phyloP scores from a whole-genome alignment of 2,329 filamentous ascomycete species.

The Clonostachys solani region DNA sequence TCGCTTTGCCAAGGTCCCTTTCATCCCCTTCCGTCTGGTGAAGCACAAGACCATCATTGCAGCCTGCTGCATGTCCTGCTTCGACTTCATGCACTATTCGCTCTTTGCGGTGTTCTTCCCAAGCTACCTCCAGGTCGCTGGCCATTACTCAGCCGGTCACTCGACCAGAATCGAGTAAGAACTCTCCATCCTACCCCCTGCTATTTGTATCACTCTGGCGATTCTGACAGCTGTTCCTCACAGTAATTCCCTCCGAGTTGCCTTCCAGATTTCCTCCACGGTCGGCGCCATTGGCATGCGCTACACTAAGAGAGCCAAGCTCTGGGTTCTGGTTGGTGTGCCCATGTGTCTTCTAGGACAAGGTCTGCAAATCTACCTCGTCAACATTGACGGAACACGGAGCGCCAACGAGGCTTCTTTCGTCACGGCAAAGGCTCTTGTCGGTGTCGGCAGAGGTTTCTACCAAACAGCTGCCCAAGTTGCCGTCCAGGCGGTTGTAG shows the following conservation, averaged over 20 bases:
- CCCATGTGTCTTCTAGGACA: slow-evolving; percentile 26
- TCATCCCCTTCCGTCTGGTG: slow-evolving; percentile 30
- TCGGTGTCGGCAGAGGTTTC: slow-evolving; percentile 27
- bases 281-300: slow-evolving; percentile 26
- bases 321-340: slow-evolving; percentile 21
- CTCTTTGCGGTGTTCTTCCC: slow-evolving; percentile 32
- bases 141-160: slow-evolving; percentile 23
- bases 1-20: slow-evolving; percentile 26
- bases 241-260: slow-evolving; percentile 21
- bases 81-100: slow-evolving; percentile 31
- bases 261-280: slow-evolving; percentile 28
- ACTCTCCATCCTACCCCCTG: not conserved
- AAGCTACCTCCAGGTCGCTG: slow-evolving; percentile 32
- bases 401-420: slow-evolving; percentile 24
- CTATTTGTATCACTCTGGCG: not conserved
- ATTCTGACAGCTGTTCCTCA: not conserved
- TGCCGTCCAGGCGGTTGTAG: slow-evolving; percentile 25
- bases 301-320: slow-evolving; percentile 25
- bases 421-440: slow-evolving; percentile 23
- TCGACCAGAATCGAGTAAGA: slow-evolving; percentile 29
- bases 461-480: slow-evolving; percentile 22
- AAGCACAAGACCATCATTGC: slow-evolving; percentile 28
- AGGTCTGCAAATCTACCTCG: slow-evolving; percentile 20
- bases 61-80: slow-evolving; percentile 25
- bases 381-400: slow-evolving; percentile 13